Percentiles rank a stretch among this genome's conserved stretches.
phyloP scores from a whole-genome alignment of 2,329 filamentous ascomycete genomes.

The Fusarium torulosum region DNA sequence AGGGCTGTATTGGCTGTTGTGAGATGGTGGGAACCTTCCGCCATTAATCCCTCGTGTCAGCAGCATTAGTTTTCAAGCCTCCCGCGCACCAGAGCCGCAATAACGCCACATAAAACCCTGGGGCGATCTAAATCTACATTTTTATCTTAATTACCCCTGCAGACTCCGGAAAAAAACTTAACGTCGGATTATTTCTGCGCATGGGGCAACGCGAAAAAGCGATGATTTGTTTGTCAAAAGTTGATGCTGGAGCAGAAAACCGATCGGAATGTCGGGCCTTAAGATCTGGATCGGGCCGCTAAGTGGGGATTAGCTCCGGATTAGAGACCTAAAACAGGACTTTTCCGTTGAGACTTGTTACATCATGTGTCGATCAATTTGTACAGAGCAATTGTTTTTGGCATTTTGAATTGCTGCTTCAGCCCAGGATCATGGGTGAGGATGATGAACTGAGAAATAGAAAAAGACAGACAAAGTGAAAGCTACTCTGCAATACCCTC shows the following conservation, averaged over 20 bases:
- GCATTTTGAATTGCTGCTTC: background rate
- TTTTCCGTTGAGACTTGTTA: background rate
- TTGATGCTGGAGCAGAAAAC: background rate
- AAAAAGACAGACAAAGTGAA: background rate
- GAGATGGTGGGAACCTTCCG: too few relatives aligned
- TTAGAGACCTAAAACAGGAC: background rate
- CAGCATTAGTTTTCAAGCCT: background rate
- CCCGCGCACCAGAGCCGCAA: background rate
- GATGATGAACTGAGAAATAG: rapidly evolving
- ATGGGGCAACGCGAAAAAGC: background rate
- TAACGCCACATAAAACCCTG: background rate
- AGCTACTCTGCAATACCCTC: too few relatives aligned
- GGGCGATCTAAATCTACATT: too few relatives aligned
- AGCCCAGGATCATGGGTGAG: background rate
- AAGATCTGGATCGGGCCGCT: constrained; percentile 21
- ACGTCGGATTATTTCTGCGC: too few relatives aligned
- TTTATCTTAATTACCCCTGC: too few relatives aligned
- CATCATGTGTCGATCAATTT: background rate
- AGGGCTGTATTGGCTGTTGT: too few relatives aligned
- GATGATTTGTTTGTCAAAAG: too few relatives aligned
- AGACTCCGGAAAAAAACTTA: too few relatives aligned
- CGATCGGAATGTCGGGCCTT: background rate
- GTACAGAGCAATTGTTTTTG: background rate
- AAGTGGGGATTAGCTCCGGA: background rate
- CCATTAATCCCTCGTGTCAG: too few relatives aligned